These are phyloP conservation scores for Loxodes magnus DNA, from an alignment of 73 alveolate species.

Conservation along the genomic window DNA sequence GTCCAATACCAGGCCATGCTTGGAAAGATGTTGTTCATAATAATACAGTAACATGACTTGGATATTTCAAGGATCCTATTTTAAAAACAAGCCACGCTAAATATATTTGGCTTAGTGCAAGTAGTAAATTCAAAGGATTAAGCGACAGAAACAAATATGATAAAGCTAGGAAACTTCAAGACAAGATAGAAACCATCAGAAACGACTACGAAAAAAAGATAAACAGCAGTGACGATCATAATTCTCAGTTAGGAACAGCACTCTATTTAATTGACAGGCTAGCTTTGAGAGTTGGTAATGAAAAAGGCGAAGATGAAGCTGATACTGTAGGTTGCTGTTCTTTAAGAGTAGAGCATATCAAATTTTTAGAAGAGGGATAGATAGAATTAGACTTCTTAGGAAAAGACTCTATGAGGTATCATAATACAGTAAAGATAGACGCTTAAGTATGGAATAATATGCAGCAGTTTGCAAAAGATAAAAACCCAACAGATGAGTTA, in stretches of 20 bases:
- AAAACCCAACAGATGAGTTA: conserved; percentile 54
- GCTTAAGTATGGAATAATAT: conserved; percentile 66
- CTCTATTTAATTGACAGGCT: conserved; percentile 93
- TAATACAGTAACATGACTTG: conserved; percentile 94
- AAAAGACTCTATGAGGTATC: conserved; percentile 93
- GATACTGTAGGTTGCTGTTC: conserved; percentile 99
- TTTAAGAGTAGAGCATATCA: conserved; percentile 84
- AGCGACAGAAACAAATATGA: conserved; percentile 94
- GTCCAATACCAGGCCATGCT: conserved; percentile 86
- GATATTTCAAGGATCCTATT: conserved; percentile 86
- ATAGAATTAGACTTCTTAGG: conserved; percentile 95
- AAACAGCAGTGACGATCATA: conserved; percentile 32
- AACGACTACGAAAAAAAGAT: conserved; percentile 69
- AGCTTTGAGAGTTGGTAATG: conserved; percentile 99
- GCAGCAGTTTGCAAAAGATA: conserved; percentile 63
- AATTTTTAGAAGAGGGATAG: conserved; percentile 45
- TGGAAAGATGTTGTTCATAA: conserved; percentile 95
- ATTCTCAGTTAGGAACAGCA: conserved; percentile 90
- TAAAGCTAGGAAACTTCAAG: conserved; percentile 77
- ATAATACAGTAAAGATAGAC: conserved; percentile 67
- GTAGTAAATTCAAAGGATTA: conserved; percentile 87
- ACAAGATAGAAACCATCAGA: conserved; percentile 58
- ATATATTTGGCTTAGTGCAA: conserved; percentile 89
- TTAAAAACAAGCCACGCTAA: conserved; percentile 53
- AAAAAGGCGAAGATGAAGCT: conserved; percentile 98